Percentiles rank a stretch among this genome's conserved stretches.
These are phyloP conservation scores for Syzygium syzygioides DNA, from an alignment of 441 rosid genomes.

Conservation along the genomic window DNA sequence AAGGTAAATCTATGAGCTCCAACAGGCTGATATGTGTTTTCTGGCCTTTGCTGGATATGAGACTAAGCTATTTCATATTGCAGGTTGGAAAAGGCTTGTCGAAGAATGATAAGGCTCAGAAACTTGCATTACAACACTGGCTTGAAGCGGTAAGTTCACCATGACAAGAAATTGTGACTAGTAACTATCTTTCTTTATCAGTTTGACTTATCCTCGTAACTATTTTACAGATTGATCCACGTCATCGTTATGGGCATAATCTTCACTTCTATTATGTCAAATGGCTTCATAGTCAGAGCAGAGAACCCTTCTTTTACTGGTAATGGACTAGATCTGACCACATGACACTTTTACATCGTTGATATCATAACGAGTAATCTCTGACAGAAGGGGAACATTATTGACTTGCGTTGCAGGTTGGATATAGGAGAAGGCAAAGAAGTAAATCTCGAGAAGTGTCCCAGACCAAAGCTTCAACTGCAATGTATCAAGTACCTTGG, in stretches of 20 bases:
- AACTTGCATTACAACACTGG: slow-evolving; percentile 95
- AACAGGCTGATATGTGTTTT: background rate
- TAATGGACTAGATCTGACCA: slow-evolving; percentile 17
- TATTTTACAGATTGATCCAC: slow-evolving; percentile 67
- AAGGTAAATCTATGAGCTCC: slow-evolving; percentile 30
- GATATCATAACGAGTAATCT: background rate
- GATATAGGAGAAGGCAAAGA: slow-evolving; percentile 9
- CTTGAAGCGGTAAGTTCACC: slow-evolving; percentile 79
- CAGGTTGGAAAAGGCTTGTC: slow-evolving; percentile 96
- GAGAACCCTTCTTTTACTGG: slow-evolving; percentile 97
- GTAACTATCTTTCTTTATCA: slow-evolving; percentile 2
- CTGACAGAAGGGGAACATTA: background rate
- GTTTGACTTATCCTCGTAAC: background rate
- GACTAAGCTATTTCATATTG: background rate
- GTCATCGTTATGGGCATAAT: slow-evolving; percentile 97
- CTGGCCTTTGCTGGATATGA: background rate
- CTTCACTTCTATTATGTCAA: slow-evolving; percentile 68
- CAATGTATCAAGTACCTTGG: slow-evolving; percentile 9
- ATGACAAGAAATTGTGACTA: background rate
- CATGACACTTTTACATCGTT: background rate
- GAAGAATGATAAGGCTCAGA: slow-evolving; percentile 77
- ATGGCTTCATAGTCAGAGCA: slow-evolving; percentile 82
- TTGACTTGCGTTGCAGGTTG: background rate
- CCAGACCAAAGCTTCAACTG: slow-evolving; percentile 4
- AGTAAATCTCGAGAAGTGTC: slow-evolving; percentile 1